A percentile compares a stretch with the other conserved stretches of the same genome.
These are phyloP conservation scores for Colletotrichum simmondsii DNA, from an alignment of 2,329 filamentous ascomycete genomes.

Conservation along the genomic window DNA sequence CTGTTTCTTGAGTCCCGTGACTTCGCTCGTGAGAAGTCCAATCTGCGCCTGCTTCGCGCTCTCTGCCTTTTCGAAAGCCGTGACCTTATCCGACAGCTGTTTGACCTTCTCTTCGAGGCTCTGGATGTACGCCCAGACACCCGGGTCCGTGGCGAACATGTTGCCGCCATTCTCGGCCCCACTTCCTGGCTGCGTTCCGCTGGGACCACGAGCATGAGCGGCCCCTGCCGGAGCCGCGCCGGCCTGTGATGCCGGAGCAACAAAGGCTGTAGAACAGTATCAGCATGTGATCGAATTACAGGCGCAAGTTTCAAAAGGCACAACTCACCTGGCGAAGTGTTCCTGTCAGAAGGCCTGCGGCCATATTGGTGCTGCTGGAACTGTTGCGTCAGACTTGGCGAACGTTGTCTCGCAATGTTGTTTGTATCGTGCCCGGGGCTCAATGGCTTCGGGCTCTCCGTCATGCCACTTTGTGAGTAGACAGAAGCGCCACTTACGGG, in stretches of 20 bases:
- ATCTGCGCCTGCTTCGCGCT: slow-evolving; percentile 50
- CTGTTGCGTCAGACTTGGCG: slow-evolving; percentile 73
- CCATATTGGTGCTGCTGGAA: slow-evolving; percentile 73
- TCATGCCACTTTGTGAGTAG: slow-evolving; percentile 80
- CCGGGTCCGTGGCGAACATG: slow-evolving; percentile 72
- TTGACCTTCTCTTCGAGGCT: slow-evolving; percentile 72
- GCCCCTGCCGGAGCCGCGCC: slow-evolving; percentile 35
- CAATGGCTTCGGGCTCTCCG: slow-evolving; percentile 87
- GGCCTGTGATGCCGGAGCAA: slow-evolving; percentile 38
- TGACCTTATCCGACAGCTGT: slow-evolving; percentile 52
- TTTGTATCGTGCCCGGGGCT: slow-evolving; percentile 73
- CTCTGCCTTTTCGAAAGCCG: slow-evolving; percentile 52
- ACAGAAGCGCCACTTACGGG: slow-evolving; percentile 64
- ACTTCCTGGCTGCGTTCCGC: slow-evolving; percentile 63
- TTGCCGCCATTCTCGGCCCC: slow-evolving; percentile 73
- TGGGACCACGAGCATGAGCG: slow-evolving; percentile 52
- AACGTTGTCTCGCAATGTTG: slow-evolving; percentile 66
- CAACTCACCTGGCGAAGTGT: slow-evolving; percentile 55
- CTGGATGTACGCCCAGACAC: slow-evolving; percentile 79
- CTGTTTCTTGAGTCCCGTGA: slow-evolving; percentile 47
- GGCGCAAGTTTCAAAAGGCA: not conserved
- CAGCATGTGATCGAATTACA: not conserved
- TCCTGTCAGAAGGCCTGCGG: slow-evolving; percentile 65
- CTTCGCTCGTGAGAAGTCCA: slow-evolving; percentile 46
- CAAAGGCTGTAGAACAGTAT: slow-evolving; percentile 6